Evolutionary conservation across 495 filamentous ascomycete genomes (phyloP), one percentile per base, ranked within the genome.

Genomic region (Penicillium diatomitis): DNA sequence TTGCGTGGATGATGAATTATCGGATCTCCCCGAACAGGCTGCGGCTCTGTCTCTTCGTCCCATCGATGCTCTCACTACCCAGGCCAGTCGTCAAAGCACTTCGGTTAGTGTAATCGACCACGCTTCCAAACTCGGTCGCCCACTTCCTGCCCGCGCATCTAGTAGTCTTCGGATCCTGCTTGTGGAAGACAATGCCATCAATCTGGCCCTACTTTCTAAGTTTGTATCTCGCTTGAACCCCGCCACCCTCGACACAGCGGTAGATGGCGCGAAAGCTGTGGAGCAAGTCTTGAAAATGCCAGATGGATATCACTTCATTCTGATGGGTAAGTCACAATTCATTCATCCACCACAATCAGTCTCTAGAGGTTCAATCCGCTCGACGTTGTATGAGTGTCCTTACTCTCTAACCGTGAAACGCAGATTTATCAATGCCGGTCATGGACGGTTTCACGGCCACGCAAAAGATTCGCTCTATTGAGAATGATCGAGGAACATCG

Each of bases 121-220:
- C 20, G 20, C 20, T 20, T 20, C 20, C 20, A 20, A 20, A 2
- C 20, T 20, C 1, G 20, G 20, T 20, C 20, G 20, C 20, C 20
- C 20, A 1, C 20, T 2, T 20, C 20, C 20, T 20, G 20, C 20
- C 20, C 20, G 20, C 20, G 20, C 20, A 2, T 20, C 20, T 20
- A 37, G 11, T 8, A 41, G 9, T 8, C 39, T 48, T 27, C 62
- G 68, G 35, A 65, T 82, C 5, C 69, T 85, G 4, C 65, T 83
- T 0, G 81, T 84, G 0, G 81, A 85, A 48, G 81, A 85, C 52
- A 85, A 85, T 57, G 67, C 74, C 12, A 82, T 85, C 55, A 85
- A 85, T 53, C 69, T 83, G n/a, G 74, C 73, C 11, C 66, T 83
- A 0, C 67, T 83, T 0, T 55, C 67, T 6, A 72, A 71, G 0